Conservation (phyloP, 2,329 filamentous ascomycete species). For the Neofusicoccum laricinum region DNA sequence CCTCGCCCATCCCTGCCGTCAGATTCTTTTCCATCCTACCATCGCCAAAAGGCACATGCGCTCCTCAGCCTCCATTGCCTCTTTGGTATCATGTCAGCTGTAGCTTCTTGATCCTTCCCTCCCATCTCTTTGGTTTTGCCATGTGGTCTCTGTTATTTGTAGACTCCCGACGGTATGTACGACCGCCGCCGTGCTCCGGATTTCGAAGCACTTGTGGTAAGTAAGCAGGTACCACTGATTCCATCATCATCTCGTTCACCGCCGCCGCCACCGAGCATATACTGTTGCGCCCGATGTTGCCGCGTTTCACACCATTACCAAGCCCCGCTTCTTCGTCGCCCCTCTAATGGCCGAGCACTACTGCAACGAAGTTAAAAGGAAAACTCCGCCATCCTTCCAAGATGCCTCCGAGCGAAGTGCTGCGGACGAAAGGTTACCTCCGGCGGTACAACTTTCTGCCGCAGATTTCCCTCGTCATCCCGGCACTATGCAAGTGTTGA, state of each 20-base stretch:
- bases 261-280: too few relatives aligned
- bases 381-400: too few relatives aligned
- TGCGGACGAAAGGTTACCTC: not conserved
- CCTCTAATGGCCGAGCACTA: too few relatives aligned
- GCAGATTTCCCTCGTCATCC: not conserved
- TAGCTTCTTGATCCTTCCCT: conserved; percentile 2
- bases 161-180: not conserved
- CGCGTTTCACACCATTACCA: too few relatives aligned
- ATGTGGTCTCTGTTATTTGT: not conserved
- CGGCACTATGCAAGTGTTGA: not conserved
- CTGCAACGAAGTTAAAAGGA: too few relatives aligned
- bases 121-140: not conserved
- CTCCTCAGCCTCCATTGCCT: not conserved
- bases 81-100: not conserved
- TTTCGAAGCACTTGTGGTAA: not conserved
- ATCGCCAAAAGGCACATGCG: not conserved
- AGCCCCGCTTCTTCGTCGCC: too few relatives aligned
- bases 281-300: too few relatives aligned
- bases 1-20: not conserved
- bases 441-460: not conserved
- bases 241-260: too few relatives aligned
- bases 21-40: not conserved
- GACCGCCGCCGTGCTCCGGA: not conserved
- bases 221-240: too few relatives aligned
- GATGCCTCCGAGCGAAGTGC: not conserved